Base-by-base conservation (phyloP, 305 asterid genomes). In the Nicotiana rustica region DNA sequence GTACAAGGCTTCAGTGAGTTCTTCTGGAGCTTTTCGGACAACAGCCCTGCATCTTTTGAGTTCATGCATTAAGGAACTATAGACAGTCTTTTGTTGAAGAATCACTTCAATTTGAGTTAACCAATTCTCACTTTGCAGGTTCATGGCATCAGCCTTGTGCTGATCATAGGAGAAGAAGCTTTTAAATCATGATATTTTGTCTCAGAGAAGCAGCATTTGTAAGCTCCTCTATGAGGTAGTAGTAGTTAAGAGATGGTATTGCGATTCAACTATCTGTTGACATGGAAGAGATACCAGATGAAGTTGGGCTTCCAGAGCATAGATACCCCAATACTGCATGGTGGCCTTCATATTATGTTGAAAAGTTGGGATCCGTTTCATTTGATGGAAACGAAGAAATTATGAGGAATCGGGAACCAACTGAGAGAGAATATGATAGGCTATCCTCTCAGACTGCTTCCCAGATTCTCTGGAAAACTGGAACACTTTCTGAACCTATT, bases 401-500 rank as follows among this genome's bases (percentile, higher is more conserved):
- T 82, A 35, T 60, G 47, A 91, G 89, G 88, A 81, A 83, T 81
- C 88, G 88, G 82, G 91, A 88, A 87, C 79, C 87, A 55, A 81
- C 65, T 67, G 85, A 82, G 82, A 89, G 86, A 80, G 92, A 89
- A 83, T 87, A 84, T 81, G 92, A 81, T 75, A 88, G 88, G 41
- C 85, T 88, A 52, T 86, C 89, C 33, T 84, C 79, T 81, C 88
- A 87, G 84, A 86, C 88, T 56, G 98, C 99, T 80, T 96, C 98
- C 47, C 96, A 92, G 88, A 89, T 90, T 82, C 91, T 96, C 62
- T 96, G 99, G 99, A 90, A 91, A 87, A 91, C 97, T 66, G 98
- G 99, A 84, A 88, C 89, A 88, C 97, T 96, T 83, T 91, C 93
- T 67, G 98, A 90, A 82, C 95, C 93, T 56, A 92, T 96, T 85